Evolutionary conservation across 2,329 filamentous ascomycete genomes (phyloP).

Genomic region (Trichoderma guizhouense): DNA sequence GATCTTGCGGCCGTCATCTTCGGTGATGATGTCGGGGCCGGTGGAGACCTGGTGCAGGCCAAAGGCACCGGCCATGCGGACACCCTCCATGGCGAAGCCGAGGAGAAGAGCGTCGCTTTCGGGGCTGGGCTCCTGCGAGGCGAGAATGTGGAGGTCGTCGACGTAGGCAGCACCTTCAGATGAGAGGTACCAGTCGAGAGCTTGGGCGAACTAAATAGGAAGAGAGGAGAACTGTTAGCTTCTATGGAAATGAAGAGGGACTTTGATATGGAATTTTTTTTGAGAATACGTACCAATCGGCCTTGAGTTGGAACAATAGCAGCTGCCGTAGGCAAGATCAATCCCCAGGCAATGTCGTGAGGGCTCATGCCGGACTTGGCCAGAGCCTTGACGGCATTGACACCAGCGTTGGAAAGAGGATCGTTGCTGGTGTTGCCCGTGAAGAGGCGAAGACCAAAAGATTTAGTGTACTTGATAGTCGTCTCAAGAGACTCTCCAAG

Average conservation of each 20-base stretch:
- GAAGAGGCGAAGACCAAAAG: constrained; percentile 41
- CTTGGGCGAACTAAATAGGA: constrained; percentile 58
- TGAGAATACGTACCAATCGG: constrained; percentile 51
- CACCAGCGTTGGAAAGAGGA: constrained; percentile 60
- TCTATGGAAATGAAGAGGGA: not conserved
- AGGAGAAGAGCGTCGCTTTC: constrained; percentile 62
- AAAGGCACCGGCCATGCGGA: constrained; percentile 63
- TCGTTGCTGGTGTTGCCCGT: constrained; percentile 50
- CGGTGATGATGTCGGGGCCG: constrained; percentile 41
- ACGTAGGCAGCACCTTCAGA: constrained; percentile 53
- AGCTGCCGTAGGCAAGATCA: constrained; percentile 64
- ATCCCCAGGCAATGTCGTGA: constrained; percentile 67
- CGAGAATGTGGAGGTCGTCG: constrained; percentile 57
- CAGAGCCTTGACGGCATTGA: constrained; percentile 61
- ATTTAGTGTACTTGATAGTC: constrained; percentile 59
- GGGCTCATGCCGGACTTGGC: constrained; percentile 59
- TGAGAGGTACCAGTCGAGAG: constrained; percentile 69
- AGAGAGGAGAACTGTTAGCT: constrained; percentile 22
- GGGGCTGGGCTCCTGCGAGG: constrained; percentile 50
- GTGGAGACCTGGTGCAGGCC: constrained; percentile 57
- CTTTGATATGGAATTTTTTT: not conserved
- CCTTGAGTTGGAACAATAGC: constrained; percentile 69
- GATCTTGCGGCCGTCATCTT: constrained; percentile 52
- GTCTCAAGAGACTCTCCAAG: constrained; percentile 61
- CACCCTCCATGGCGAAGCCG: constrained; percentile 68